These are phyloP conservation scores for Phytopythium aichiense DNA, from an alignment of 352 stramenopile genomes.

Conservation along the genomic window DNA sequence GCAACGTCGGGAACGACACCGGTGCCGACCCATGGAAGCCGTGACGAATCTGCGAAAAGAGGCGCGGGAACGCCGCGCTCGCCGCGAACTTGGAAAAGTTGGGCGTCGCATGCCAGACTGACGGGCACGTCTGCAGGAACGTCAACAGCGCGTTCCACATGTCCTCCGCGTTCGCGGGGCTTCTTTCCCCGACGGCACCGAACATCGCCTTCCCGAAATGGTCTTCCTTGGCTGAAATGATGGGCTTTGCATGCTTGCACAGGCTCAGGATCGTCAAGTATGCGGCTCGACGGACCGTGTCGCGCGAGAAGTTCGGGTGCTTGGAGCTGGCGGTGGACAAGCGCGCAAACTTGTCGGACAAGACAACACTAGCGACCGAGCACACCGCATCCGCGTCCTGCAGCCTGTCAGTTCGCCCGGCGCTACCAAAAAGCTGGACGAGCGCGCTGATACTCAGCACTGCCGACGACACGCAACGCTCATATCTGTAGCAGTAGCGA, in stretches of 20 bases:
- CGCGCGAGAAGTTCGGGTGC: conserved; percentile 70
- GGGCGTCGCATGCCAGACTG: conserved; percentile 32
- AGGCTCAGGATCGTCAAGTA: conserved; percentile 59
- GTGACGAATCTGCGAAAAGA: conserved; percentile 72
- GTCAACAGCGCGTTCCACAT: conserved; percentile 78
- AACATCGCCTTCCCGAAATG: conserved; percentile 72
- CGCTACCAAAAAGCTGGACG: conserved; percentile 40
- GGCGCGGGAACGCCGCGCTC: conserved; percentile 53
- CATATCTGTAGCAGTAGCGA: conserved; percentile 13
- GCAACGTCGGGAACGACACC: conserved; percentile 59
- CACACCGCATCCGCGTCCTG: conserved; percentile 25
- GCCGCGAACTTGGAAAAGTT: conserved; percentile 61
- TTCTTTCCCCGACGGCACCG: conserved; percentile 65
- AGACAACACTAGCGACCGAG: conserved; percentile 48
- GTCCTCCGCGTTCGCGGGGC: conserved; percentile 52
- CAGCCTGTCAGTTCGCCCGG: conserved; percentile 35
- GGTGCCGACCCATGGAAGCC: conserved; percentile 73
- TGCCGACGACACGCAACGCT: conserved; percentile 61
- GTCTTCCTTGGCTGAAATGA: conserved; percentile 44
- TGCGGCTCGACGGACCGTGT: conserved; percentile 55
- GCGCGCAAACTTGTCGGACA: conserved; percentile 52
- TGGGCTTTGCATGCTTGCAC: conserved; percentile 32
- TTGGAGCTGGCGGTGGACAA: conserved; percentile 63
- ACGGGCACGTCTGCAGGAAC: conserved; percentile 52
- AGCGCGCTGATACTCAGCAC: conserved; percentile 59